Conservation (phyloP, 2,329 filamentous ascomycete genomes). For the Pseudogymnoascus verrucosus region DNA sequence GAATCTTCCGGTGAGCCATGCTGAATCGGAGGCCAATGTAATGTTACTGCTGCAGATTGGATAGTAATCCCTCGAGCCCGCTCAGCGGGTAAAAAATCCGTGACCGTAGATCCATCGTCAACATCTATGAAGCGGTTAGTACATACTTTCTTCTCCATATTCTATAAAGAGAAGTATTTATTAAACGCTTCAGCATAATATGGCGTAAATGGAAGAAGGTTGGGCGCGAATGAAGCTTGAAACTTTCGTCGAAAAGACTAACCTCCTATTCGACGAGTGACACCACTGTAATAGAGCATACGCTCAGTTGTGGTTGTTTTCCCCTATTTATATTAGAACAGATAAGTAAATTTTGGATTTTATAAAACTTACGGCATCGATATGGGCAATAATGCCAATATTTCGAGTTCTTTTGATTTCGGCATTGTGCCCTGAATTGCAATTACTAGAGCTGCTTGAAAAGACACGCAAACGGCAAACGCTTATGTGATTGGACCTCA, state of each 20-base stretch:
- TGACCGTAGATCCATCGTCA: constrained; percentile 92
- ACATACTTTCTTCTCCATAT: neutral
- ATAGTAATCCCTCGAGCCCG: constrained; percentile 92
- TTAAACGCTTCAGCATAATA: neutral
- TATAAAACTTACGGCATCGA: constrained; percentile 62
- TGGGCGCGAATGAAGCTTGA: neutral
- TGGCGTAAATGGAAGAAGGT: neutral
- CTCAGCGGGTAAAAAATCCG: constrained; percentile 91
- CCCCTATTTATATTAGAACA: constrained; percentile 42
- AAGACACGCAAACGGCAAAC: constrained; percentile 2
- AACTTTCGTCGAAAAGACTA: constrained; percentile 16
- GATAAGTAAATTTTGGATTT: neutral
- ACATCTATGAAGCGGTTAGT: constrained; percentile 51
- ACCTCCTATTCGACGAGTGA: constrained; percentile 76
- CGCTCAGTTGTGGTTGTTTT: constrained; percentile 99
- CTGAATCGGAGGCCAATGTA: constrained; percentile 71
- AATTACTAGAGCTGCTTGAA: constrained; percentile 3
- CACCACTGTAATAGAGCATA: constrained; percentile 95
- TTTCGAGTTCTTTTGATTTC: constrained; percentile 62
- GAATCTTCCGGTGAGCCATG: constrained; percentile 13
- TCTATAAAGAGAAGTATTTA: constrained; percentile 6
- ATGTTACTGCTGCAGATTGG: constrained; percentile 92
- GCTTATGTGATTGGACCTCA: neutral
- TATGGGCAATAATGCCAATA: constrained; percentile 97
- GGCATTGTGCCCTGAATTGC: constrained; percentile 14